Evolutionary conservation across 768 basidiomycete species (phyloP).

Genomic region (Clathrus columnatus): DNA sequence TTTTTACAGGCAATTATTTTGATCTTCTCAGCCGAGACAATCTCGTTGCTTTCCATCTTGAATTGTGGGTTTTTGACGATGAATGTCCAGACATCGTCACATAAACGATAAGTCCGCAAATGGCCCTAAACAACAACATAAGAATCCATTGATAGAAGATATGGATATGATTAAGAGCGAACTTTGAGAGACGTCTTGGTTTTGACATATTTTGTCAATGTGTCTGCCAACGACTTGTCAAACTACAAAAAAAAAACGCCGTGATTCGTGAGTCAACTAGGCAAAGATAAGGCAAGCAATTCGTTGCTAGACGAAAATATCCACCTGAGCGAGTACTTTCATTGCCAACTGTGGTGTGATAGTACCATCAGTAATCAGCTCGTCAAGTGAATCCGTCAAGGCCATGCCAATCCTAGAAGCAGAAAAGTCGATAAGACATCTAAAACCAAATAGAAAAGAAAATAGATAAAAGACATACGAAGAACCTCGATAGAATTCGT

Average conservation of each 20-base stretch:
- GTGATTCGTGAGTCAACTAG: not conserved
- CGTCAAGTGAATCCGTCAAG: conserved; percentile 95
- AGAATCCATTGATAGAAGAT: not conserved
- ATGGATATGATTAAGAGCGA: conserved; percentile 15
- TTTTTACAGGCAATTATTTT: conserved; percentile 99
- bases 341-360: conserved; percentile 98
- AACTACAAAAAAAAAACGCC: conserved; percentile 46
- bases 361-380: conserved; percentile 91
- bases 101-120: conserved; percentile 83
- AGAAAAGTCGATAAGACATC: not conserved
- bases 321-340: conserved; percentile 95
- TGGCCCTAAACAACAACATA: conserved; percentile 52
- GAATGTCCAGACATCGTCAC: conserved; percentile 99
- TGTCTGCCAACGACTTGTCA: conserved; percentile 91
- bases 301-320: no score
- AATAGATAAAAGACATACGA: conserved; percentile 48
- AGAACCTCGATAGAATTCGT: conserved; percentile 87
- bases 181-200: conserved; percentile 92
- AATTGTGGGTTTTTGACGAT: conserved; percentile 88
- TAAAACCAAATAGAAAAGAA: not conserved
- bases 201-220: conserved; percentile 89
- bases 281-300: no score
- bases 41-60: conserved; percentile 90
- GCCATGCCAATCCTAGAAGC: conserved; percentile 87
- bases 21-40: conserved; percentile 66